Conservation (phyloP, 1,284 basidiomycete species). For the Takashimella koratensis region DNA sequence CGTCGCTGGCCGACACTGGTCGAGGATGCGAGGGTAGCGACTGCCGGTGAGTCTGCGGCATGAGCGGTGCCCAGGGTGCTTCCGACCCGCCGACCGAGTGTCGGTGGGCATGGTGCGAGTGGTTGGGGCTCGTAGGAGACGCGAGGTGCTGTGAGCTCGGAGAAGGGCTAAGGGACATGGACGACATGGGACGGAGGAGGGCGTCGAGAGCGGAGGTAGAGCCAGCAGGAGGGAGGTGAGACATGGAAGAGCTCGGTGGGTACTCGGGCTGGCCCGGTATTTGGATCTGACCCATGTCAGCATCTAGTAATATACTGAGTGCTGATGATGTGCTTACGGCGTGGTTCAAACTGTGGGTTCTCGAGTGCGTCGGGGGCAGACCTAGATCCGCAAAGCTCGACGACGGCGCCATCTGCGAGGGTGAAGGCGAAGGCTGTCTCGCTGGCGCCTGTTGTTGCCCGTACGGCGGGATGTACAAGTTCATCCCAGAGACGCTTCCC, state of each 20-base stretch:
- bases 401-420: constrained; percentile 11
- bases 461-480: constrained; percentile 46
- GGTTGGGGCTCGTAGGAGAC: not conserved
- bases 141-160: not conserved
- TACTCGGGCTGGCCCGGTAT: constrained; percentile 11
- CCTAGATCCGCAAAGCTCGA: constrained; percentile 40
- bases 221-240: constrained; percentile 2
- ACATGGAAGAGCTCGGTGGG: constrained; percentile 6
- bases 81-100: constrained; percentile 33
- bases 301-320: too few relatives aligned
- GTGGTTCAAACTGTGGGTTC: constrained; percentile 11
- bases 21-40: constrained; percentile 22
- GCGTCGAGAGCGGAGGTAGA: constrained; percentile 24
- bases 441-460: constrained; percentile 11
- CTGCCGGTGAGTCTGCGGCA: constrained; percentile 25
- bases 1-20: constrained; percentile 24
- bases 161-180: constrained; percentile 32
- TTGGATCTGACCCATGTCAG: not conserved
- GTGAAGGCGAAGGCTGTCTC: constrained; percentile 1
- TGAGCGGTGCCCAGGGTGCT: constrained; percentile 32
- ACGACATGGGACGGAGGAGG: constrained; percentile 34
- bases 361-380: constrained; percentile 28
- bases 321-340: too few relatives aligned
- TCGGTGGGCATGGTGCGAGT: constrained; percentile 21
- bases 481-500: constrained; percentile 41